Conservation (phyloP, 2,329 filamentous ascomycete species). For the Myriosclerotinia curreyana region DNA sequence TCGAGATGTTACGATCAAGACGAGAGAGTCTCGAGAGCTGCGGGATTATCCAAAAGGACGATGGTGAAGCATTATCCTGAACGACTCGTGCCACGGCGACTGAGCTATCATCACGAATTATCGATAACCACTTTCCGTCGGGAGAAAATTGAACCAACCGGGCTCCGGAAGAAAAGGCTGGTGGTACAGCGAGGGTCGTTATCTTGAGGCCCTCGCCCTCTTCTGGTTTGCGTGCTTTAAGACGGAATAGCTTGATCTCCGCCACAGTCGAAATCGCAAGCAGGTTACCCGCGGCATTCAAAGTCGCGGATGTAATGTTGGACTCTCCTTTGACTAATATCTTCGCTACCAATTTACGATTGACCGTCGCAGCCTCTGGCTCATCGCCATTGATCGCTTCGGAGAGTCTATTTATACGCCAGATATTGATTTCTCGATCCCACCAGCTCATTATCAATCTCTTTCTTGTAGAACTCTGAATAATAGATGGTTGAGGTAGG, state of each 20-base stretch:
- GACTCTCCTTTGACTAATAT: constrained; percentile 72
- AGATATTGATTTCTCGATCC: constrained; percentile 83
- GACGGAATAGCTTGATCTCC: constrained; percentile 73
- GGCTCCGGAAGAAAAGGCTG: constrained; percentile 61
- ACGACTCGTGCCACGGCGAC: constrained; percentile 53
- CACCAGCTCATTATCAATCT: constrained; percentile 88
- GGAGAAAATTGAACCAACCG: constrained; percentile 67
- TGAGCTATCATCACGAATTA: constrained; percentile 59
- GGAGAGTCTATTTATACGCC: constrained; percentile 52
- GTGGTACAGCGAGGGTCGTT: constrained; percentile 64
- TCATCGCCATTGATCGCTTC: constrained; percentile 36
- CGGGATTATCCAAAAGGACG: constrained; percentile 44
- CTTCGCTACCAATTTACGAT: constrained; percentile 65
- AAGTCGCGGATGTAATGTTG: constrained; percentile 72
- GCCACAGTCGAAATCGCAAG: constrained; percentile 73
- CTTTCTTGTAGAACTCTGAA: constrained; percentile 69
- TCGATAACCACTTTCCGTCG: constrained; percentile 65
- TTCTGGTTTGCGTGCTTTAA: constrained; percentile 52
- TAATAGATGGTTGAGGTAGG: constrained; percentile 72
- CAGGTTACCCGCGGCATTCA: constrained; percentile 69
- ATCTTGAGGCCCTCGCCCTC: constrained; percentile 63
- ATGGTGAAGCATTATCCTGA: constrained; percentile 39
- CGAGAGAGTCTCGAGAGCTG: constrained; percentile 50
- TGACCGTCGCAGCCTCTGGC: constrained; percentile 46
- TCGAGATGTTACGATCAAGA: constrained; percentile 53